phyloP scores from a whole-genome alignment of 2,329 filamentous ascomycete genomes.

The Plenodomus tracheiphilus region DNA sequence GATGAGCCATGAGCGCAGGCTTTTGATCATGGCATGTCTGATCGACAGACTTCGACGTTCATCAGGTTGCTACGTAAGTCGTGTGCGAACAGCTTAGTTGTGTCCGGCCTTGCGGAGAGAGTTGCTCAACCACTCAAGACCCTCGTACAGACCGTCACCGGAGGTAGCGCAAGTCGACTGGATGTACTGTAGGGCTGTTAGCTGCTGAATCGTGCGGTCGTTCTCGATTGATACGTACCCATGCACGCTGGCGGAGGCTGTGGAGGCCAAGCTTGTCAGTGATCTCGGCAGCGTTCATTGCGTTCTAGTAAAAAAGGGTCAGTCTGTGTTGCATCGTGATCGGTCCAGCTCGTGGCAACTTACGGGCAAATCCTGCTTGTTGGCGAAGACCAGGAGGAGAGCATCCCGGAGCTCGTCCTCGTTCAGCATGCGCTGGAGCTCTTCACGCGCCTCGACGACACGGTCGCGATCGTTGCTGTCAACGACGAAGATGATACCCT shows the following conservation, averaged over 20 bases:
- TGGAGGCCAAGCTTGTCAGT: slow-evolving; percentile 99
- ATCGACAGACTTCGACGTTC: slow-evolving; percentile 37
- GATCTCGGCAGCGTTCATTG: slow-evolving; percentile 99
- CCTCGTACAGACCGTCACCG: slow-evolving; percentile 98
- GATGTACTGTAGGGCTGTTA: slow-evolving; percentile 70
- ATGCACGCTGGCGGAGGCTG: slow-evolving; percentile 96
- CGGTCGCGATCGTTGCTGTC: slow-evolving; percentile 90
- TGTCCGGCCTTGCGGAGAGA: slow-evolving; percentile 58
- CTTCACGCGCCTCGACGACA: slow-evolving; percentile 89
- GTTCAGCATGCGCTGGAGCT: slow-evolving; percentile 96
- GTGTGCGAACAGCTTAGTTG: slow-evolving; percentile 41
- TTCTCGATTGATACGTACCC: slow-evolving; percentile 70
- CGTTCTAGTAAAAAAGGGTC: slow-evolving; percentile 65
- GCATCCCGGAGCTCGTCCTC: slow-evolving; percentile 98
- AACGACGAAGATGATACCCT: slow-evolving; percentile 98
- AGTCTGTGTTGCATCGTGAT: not conserved
- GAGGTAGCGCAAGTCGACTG: slow-evolving; percentile 99
- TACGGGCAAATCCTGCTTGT: slow-evolving; percentile 94
- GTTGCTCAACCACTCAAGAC: slow-evolving; percentile 71
- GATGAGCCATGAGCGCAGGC: slow-evolving; percentile 20
- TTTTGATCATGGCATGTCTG: slow-evolving; percentile 30
- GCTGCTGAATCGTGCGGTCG: slow-evolving; percentile 5
- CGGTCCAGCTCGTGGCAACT: slow-evolving; percentile 44
- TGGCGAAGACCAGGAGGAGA: slow-evolving; percentile 91
- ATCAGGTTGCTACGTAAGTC: slow-evolving; percentile 28